Percentiles rank a stretch among this genome's conserved stretches.
Evolutionary conservation across 1,284 basidiomycete genomes (phyloP).

Genomic region (Microbotryomycetes sp.): DNA sequence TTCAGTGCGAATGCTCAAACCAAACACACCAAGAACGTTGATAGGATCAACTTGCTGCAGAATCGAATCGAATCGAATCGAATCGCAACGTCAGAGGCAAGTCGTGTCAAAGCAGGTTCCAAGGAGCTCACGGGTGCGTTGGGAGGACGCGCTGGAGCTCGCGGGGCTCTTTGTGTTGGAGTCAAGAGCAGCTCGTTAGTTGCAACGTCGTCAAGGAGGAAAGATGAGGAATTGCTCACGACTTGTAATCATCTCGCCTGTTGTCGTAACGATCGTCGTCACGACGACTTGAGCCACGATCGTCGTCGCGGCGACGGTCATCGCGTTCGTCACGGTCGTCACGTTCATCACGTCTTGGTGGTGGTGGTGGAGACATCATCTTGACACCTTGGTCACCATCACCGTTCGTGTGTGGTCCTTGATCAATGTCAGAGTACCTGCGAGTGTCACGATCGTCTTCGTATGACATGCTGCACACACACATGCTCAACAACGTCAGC

Average conservation of each 20-base stretch:
- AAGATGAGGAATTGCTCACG: no score
- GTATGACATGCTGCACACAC: not conserved
- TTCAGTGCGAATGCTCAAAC: constrained; percentile 85
- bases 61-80: not conserved
- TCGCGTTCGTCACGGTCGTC: not conserved
- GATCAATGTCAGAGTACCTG: not conserved
- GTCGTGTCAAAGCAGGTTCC: constrained; percentile 10
- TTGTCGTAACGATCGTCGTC: not conserved
- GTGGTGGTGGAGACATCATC: not conserved
- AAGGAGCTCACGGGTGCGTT: constrained; percentile 21
- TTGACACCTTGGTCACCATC: constrained; percentile 1
- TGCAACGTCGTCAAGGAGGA: no score
- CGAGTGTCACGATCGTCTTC: not conserved
- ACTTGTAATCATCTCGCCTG: not conserved
- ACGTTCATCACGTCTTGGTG: constrained; percentile 3
- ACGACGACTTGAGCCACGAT: not conserved
- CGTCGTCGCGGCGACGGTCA: not conserved
- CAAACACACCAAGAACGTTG: constrained; percentile 90
- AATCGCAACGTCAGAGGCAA: constrained; percentile 46
- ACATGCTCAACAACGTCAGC: not conserved
- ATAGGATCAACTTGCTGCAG: constrained; percentile 58
- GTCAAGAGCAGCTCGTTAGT: no score
- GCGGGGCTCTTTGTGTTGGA: no score
- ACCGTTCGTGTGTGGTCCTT: not conserved
- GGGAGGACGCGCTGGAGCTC: constrained; percentile 6